These are phyloP conservation scores for Boletus bicolor DNA, from an alignment of 768 basidiomycete genomes.

Conservation along the genomic window DNA sequence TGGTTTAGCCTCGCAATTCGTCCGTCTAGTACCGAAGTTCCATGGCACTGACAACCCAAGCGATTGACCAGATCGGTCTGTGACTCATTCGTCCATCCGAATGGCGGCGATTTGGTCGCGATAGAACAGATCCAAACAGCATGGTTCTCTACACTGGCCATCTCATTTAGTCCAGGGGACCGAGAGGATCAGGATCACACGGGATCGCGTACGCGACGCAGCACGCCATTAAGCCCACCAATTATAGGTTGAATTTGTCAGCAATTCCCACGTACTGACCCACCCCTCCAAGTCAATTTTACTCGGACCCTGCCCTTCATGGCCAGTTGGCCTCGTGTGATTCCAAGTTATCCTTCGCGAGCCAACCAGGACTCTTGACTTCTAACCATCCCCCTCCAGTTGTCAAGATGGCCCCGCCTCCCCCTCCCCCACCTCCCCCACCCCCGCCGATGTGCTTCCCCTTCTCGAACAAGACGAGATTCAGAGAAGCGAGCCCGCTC, in stretches of 20 bases:
- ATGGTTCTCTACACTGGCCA: constrained; percentile 12
- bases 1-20: constrained; percentile 9
- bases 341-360: constrained; percentile 14
- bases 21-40: neutral
- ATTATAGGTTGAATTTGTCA: constrained; percentile 25
- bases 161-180: constrained; percentile 11
- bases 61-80: neutral
- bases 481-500: constrained; percentile 31
- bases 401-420: constrained; percentile 46
- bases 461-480: constrained; percentile 36
- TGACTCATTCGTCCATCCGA: neutral
- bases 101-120: neutral
- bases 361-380: constrained; percentile 18
- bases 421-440: constrained; percentile 49
- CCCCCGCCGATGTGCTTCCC: constrained; percentile 61
- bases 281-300: constrained; percentile 23
- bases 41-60: neutral
- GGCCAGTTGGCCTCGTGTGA: constrained; percentile 30
- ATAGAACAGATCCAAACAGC: constrained; percentile 14
- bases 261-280: constrained; percentile 10
- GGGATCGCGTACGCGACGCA: constrained; percentile 16
- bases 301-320: constrained; percentile 16
- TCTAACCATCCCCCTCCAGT: constrained; percentile 12
- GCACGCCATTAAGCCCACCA: constrained; percentile 10
- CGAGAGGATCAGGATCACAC: constrained; percentile 23